Conservation (phyloP, 2,329 filamentous ascomycete genomes). For the Alternaria angustiovoidea region DNA sequence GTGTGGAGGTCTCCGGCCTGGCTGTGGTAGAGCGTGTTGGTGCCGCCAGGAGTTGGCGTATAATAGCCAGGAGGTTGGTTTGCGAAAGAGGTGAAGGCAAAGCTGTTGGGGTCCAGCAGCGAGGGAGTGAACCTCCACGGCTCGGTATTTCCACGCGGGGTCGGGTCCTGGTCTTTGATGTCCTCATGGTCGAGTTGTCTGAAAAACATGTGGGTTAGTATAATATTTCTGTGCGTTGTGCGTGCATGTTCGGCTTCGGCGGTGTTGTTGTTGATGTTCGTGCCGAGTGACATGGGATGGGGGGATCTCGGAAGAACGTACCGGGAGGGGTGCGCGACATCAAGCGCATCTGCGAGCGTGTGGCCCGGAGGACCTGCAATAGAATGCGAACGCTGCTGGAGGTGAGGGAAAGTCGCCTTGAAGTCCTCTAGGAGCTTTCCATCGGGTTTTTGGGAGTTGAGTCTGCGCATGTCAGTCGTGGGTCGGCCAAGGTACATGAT, state of each 20-base stretch:
- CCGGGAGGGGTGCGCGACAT: constrained; percentile 55
- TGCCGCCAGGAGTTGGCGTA: constrained; percentile 83
- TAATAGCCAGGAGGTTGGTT: constrained; percentile 86
- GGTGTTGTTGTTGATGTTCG: constrained; percentile 8
- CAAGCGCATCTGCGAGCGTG: constrained; percentile 57
- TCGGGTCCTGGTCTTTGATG: constrained; percentile 81
- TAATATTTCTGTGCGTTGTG: background rate
- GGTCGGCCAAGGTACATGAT: constrained; percentile 15
- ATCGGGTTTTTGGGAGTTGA: constrained; percentile 83
- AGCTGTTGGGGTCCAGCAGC: constrained; percentile 83
- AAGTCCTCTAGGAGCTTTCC: constrained; percentile 86
- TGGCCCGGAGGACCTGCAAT: constrained; percentile 52
- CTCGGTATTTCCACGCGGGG: constrained; percentile 80
- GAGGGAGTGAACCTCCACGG: constrained; percentile 89
- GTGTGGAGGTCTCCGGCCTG: constrained; percentile 90
- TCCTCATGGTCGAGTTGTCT: constrained; percentile 58
- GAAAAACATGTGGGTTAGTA: constrained; percentile 9
- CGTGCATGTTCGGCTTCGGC: background rate
- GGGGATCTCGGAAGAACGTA: constrained; percentile 44
- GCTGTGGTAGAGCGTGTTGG: constrained; percentile 80
- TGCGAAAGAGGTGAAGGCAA: constrained; percentile 79
- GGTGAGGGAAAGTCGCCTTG: constrained; percentile 81
- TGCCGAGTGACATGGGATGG: constrained; percentile 14
- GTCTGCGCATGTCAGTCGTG: constrained; percentile 57
- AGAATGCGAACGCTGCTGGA: constrained; percentile 60